phyloP scores from a whole-genome alignment of 163 green algal genomes.

The Trebouxia gelatinosa region DNA sequence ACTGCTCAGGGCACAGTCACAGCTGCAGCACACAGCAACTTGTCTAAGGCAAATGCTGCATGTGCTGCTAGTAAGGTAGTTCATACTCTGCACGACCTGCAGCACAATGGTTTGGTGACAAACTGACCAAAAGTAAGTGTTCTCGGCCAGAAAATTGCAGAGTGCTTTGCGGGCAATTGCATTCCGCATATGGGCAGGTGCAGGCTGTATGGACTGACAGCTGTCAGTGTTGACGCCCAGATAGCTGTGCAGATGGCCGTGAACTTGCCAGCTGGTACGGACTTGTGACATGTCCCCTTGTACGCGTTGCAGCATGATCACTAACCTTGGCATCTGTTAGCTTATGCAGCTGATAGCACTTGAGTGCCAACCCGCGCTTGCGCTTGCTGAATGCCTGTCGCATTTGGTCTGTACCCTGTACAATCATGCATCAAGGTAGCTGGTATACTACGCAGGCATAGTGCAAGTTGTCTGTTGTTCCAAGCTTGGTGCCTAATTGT shows the following conservation, averaged over 20 bases:
- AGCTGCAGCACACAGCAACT: background rate
- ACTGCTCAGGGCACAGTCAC: background rate
- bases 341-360: constrained; percentile 64
- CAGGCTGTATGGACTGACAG: no score
- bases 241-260: no score
- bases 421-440: background rate
- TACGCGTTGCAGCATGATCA: no score
- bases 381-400: constrained; percentile 67
- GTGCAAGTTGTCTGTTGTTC: background rate
- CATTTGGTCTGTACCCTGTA: constrained; percentile 64
- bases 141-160: no score
- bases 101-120: background rate
- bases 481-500: background rate
- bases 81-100: background rate
- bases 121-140: no score
- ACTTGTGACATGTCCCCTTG: no score
- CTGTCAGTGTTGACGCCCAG: no score
- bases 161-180: no score
- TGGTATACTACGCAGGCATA: background rate
- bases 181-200: no score
- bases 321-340: constrained; percentile 62
- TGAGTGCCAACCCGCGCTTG: constrained; percentile 61
- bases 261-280: no score
- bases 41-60: background rate
- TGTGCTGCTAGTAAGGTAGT: background rate